Percentiles rank a stretch among this genome's conserved stretches.
Conservation (phyloP, 2,329 filamentous ascomycete species). For the Neoascochyta sp. region DNA sequence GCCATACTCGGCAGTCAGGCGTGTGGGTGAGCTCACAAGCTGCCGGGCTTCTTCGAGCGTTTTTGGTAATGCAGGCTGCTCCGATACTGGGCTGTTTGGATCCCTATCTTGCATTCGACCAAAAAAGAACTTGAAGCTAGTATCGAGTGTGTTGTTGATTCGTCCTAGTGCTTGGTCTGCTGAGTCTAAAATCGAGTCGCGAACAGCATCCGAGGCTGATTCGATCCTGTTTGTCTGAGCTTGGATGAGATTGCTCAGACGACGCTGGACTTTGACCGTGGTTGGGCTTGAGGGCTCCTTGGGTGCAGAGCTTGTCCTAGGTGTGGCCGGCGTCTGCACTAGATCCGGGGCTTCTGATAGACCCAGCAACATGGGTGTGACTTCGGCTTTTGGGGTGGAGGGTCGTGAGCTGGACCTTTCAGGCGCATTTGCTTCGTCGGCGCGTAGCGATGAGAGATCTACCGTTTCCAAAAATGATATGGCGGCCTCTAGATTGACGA, state of each 20-base stretch:
- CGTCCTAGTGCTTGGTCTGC: constrained; percentile 91
- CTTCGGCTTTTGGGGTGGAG: constrained; percentile 42
- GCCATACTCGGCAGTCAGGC: constrained; percentile 49
- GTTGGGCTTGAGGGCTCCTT: constrained; percentile 34
- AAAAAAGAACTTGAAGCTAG: constrained; percentile 89
- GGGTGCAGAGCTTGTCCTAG: constrained; percentile 17
- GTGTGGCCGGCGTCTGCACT: constrained; percentile 39
- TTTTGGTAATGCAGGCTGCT: constrained; percentile 63
- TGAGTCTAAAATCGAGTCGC: constrained; percentile 63
- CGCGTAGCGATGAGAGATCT: constrained; percentile 81
- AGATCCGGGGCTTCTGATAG: constrained; percentile 37
- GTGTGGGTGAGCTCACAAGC: constrained; percentile 71
- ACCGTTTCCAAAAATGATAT: constrained; percentile 95
- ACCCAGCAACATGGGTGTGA: constrained; percentile 41
- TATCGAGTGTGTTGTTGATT: constrained; percentile 84
- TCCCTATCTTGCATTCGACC: constrained; percentile 75
- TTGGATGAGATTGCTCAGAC: constrained; percentile 82
- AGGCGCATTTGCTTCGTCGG: constrained; percentile 67
- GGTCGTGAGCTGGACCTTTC: constrained; percentile 52
- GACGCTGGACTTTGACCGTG: constrained; percentile 60
- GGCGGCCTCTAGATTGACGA: constrained; percentile 92
- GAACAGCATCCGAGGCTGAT: constrained; percentile 77
- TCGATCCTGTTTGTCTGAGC: constrained; percentile 77
- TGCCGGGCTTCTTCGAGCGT: constrained; percentile 91
- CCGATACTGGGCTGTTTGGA: constrained; percentile 29